These are phyloP conservation scores for Pseudonitzschia pungens DNA, from an alignment of 108 stramenopile species.

Conservation along the genomic window DNA sequence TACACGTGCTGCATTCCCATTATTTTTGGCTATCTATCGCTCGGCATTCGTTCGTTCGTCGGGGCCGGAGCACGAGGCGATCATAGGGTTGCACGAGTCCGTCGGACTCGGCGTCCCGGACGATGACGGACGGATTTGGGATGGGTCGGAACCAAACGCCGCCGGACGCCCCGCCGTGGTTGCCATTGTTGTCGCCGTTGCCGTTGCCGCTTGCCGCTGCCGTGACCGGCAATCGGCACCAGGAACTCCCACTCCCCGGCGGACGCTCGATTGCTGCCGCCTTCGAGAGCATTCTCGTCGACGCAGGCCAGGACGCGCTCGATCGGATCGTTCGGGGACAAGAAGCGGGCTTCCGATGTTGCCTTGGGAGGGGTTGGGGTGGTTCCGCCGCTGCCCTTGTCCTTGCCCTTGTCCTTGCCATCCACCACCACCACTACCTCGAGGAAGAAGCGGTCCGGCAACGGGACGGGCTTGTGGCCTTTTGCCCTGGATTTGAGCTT, in stretches of 20 bases:
- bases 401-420: too few relatives aligned
- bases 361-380: too few relatives aligned
- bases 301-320: slow-evolving; percentile 41
- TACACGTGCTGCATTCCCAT: too few relatives aligned
- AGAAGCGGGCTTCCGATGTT: too few relatives aligned
- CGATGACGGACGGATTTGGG: slow-evolving; percentile 21
- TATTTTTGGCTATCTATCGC: too few relatives aligned
- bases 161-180: too few relatives aligned
- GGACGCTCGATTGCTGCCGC: neutral
- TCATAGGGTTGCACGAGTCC: slow-evolving; percentile 46
- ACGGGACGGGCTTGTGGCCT: slow-evolving; percentile 44
- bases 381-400: too few relatives aligned
- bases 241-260: slow-evolving; percentile 26
- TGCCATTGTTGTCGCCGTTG: too few relatives aligned
- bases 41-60: too few relatives aligned
- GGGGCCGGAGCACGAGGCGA: slow-evolving; percentile 33
- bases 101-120: slow-evolving; percentile 38
- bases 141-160: too few relatives aligned
- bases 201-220: too few relatives aligned
- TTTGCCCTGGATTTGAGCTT: slow-evolving; percentile 50
- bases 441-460: slow-evolving; percentile 48
- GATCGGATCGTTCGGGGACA: slow-evolving; percentile 44
- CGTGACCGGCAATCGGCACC: slow-evolving; percentile 20
- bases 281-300: neutral
- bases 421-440: slow-evolving; percentile 44